Conservation (phyloP, 2,329 filamentous ascomycete species). For the Pyricularia sp. region DNA sequence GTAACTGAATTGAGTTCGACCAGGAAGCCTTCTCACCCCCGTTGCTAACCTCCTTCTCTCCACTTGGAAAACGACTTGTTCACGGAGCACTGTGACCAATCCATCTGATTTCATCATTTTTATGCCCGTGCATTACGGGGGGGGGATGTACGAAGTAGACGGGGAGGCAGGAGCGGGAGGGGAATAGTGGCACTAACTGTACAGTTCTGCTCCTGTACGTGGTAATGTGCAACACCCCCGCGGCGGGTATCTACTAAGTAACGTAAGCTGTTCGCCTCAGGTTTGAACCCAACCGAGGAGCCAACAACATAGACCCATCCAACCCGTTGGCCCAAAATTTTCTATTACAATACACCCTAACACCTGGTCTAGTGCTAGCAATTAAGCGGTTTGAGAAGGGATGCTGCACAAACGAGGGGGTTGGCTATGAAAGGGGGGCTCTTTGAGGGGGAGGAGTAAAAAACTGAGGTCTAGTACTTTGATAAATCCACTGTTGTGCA, state of each 20-base stretch:
- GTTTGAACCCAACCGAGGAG: not conserved
- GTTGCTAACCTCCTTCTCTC: not conserved
- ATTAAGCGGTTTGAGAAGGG: not conserved
- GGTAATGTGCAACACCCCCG: not conserved
- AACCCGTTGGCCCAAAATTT: not conserved
- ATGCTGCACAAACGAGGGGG: not conserved
- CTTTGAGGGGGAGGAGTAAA: not conserved
- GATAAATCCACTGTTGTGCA: constrained; percentile 2
- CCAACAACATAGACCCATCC: not conserved
- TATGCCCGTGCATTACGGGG: not conserved
- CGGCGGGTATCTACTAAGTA: not conserved
- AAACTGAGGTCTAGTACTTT: not conserved
- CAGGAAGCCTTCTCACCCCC: not conserved
- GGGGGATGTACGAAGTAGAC: no score
- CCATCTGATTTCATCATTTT: not conserved
- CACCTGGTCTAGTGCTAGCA: not conserved
- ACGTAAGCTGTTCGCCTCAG: not conserved
- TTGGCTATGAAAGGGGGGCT: not conserved
- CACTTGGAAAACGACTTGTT: not conserved
- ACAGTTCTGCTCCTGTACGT: not conserved
- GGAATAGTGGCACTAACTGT: not conserved
- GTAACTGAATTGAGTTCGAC: not conserved
- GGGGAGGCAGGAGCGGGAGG: not conserved
- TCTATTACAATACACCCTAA: not conserved
- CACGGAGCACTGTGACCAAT: not conserved